phyloP scores from a whole-genome alignment of 129 eudicot species.

The Flaveria trinervia region DNA sequence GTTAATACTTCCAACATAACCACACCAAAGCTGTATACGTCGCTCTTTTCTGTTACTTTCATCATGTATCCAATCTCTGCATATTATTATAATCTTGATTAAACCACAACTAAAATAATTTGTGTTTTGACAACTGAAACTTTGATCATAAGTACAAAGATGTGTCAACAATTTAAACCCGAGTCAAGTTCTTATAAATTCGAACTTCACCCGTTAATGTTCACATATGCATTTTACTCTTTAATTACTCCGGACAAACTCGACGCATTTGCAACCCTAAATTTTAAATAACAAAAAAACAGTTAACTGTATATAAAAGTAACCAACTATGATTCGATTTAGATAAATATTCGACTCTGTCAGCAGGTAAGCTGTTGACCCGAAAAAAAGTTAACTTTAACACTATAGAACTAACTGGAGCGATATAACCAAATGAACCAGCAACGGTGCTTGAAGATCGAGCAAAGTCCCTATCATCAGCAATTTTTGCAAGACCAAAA shows the following conservation, averaged over 20 bases:
- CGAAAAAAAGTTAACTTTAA: background rate
- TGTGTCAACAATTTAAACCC: background rate
- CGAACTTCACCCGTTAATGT: background rate
- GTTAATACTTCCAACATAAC: constrained; percentile 87
- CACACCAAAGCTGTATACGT: constrained; percentile 94
- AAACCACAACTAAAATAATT: background rate
- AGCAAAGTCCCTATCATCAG: constrained; percentile 72
- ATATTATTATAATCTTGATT: background rate
- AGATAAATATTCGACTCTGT: background rate
- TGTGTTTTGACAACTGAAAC: background rate
- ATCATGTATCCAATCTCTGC: constrained; percentile 60
- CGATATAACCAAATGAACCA: constrained; percentile 95
- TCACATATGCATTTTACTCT: background rate
- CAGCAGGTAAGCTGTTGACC: background rate
- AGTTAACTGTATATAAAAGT: background rate
- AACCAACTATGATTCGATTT: background rate
- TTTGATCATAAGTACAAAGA: background rate
- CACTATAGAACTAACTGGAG: constrained; percentile 43
- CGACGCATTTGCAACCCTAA: background rate
- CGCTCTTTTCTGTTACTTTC: constrained; percentile 97
- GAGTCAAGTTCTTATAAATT: background rate
- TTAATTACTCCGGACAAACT: background rate
- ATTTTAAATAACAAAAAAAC: background rate
- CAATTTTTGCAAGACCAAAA: constrained; percentile 95
- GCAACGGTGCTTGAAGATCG: constrained; percentile 91